Conservation (phyloP, 192 early-diverging fungal species). For the Borealophlyctis nickersoniae region DNA sequence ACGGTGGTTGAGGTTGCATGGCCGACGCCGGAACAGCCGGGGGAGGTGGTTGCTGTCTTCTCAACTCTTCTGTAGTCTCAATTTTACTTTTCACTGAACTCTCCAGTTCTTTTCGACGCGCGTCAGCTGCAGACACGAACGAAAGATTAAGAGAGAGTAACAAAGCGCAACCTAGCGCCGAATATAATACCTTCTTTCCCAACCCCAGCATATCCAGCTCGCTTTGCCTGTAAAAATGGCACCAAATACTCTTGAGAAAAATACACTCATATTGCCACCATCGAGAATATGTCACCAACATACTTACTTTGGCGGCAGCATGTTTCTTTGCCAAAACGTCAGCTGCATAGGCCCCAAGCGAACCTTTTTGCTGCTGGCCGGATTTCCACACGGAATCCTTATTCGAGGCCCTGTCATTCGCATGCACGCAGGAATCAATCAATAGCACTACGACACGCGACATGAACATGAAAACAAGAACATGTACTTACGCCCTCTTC, state of each 20-base stretch:
- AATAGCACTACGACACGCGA: background rate
- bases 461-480: background rate
- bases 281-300: too few species aligned
- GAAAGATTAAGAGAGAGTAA: background rate
- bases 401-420: background rate
- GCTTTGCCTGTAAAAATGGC: conserved; percentile 4
- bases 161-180: background rate
- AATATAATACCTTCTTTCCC: conserved; percentile 5
- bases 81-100: background rate
- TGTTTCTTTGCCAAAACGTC: conserved; percentile 34
- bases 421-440: background rate
- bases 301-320: conserved; percentile 18
- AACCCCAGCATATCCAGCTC: conserved; percentile 4
- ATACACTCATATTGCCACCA: too few species aligned
- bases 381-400: conserved; percentile 11
- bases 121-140: background rate
- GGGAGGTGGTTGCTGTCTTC: background rate
- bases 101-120: background rate
- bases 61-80: background rate
- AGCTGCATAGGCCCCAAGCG: conserved; percentile 19
- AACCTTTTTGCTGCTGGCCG: conserved; percentile 3
- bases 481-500: conserved; percentile 17
- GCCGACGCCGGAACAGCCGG: background rate
- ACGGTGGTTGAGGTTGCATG: conserved; percentile 2
- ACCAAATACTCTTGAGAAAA: too few species aligned